Percentiles rank a stretch among this genome's conserved stretches.
These are phyloP conservation scores for Didymella segeticola DNA, from an alignment of 2,329 filamentous ascomycete genomes.

Conservation along the genomic window DNA sequence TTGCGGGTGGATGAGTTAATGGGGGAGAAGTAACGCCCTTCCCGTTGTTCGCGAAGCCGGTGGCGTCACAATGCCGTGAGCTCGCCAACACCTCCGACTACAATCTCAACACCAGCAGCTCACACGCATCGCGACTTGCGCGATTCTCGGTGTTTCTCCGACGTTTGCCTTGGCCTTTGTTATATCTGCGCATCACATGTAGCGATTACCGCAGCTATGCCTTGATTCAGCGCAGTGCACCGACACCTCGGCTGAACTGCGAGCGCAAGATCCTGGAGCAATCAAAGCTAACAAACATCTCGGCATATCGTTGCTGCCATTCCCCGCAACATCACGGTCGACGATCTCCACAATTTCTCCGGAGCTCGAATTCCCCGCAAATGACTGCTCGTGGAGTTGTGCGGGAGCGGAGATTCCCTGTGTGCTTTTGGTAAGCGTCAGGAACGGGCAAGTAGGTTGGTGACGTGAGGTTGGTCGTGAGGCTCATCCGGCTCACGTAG, in stretches of 20 bases:
- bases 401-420: constrained; percentile 4
- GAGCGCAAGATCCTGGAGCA: constrained; percentile 9
- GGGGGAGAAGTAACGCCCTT: constrained; percentile 15
- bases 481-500: constrained; percentile 1
- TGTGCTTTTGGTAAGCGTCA: constrained; percentile 9
- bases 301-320: constrained; percentile 22
- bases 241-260: constrained; percentile 17
- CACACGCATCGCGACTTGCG: neutral
- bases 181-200: constrained; percentile 12
- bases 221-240: constrained; percentile 1
- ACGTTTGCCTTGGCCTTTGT: constrained; percentile 2
- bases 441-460: constrained; percentile 11
- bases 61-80: constrained; percentile 2
- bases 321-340: constrained; percentile 28
- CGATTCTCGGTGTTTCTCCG: constrained; percentile 12
- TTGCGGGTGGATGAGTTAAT: neutral
- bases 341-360: constrained; percentile 30
- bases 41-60: neutral
- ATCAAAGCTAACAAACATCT: constrained; percentile 13
- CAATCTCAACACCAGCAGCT: neutral
- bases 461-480: constrained; percentile 11
- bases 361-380: constrained; percentile 26
- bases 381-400: constrained; percentile 13
- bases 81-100: constrained; percentile 12
- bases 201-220: constrained; percentile 5